These are phyloP conservation scores for Irpex sp. DNA, from an alignment of 1,284 basidiomycete genomes.

Conservation along the genomic window DNA sequence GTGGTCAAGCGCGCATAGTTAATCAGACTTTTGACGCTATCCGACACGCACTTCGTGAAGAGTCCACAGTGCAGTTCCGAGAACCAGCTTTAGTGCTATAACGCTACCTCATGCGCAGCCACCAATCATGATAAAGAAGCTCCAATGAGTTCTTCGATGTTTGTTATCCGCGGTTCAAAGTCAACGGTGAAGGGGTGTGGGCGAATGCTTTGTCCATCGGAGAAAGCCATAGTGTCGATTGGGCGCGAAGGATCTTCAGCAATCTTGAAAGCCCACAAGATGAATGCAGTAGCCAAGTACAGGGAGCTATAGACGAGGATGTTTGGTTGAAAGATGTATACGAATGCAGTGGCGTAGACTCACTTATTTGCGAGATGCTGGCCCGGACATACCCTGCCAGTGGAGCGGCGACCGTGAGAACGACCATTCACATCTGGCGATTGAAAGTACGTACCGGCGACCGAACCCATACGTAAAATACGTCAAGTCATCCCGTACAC, in stretches of 20 bases:
- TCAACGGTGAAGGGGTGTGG: conserved; percentile 49
- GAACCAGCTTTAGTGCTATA: neutral
- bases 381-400: conserved; percentile 51
- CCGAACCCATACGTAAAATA: conserved; percentile 60
- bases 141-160: conserved; percentile 7
- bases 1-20: no score
- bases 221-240: conserved; percentile 55
- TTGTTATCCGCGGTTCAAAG: conserved; percentile 30
- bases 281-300: conserved; percentile 53
- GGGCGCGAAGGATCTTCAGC: conserved; percentile 41
- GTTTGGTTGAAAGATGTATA: neutral
- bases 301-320: conserved; percentile 40
- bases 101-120: neutral
- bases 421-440: neutral
- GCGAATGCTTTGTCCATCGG: conserved; percentile 53
- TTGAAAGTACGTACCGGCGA: conserved; percentile 35
- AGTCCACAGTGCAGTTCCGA: neutral
- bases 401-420: neutral
- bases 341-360: neutral
- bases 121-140: neutral
- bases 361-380: conserved; percentile 55
- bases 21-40: neutral
- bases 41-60: neutral
- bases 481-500: conserved; percentile 45
- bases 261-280: conserved; percentile 60